phyloP scores from a whole-genome alignment of 345 rosid genomes.

The Streptanthus diversifolius region DNA sequence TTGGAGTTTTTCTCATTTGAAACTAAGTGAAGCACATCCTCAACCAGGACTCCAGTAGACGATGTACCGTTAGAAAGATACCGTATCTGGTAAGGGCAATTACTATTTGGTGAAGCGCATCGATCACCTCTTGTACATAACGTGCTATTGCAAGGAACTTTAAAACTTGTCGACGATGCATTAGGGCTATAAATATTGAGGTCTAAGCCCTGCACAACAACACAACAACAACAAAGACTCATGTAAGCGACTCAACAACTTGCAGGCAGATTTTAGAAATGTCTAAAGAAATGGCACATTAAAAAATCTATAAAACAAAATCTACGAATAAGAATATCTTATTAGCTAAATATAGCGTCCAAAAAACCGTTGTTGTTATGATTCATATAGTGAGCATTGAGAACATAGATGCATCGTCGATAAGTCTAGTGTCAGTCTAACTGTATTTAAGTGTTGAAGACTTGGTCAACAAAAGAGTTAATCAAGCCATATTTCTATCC shows the following conservation, averaged over 20 bases:
- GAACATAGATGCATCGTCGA: too few species aligned
- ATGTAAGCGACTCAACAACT: slow-evolving; percentile 4
- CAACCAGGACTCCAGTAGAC: slow-evolving; percentile 60
- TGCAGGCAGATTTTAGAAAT: background rate
- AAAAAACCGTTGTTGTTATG: background rate
- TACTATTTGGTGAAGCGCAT: slow-evolving; percentile 49
- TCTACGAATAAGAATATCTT: background rate
- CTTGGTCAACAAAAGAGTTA: slow-evolving; percentile 13
- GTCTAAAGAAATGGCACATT: background rate
- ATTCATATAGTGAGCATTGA: background rate
- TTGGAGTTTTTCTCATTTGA: slow-evolving; percentile 41
- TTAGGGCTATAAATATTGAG: slow-evolving; percentile 73
- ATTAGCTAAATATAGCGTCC: too few species aligned
- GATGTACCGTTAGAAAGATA: slow-evolving; percentile 76
- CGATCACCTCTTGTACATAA: slow-evolving; percentile 43
- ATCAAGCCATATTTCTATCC: background rate
- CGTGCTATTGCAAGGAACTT: slow-evolving; percentile 56
- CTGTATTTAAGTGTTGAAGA: background rate
- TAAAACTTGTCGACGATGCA: slow-evolving; percentile 58
- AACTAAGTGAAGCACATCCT: slow-evolving; percentile 64
- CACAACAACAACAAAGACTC: background rate
- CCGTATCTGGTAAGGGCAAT: slow-evolving; percentile 57
- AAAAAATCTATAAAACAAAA: background rate
- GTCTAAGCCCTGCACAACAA: slow-evolving; percentile 40
- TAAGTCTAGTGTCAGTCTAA: background rate